phyloP scores from a whole-genome alignment of 768 basidiomycete genomes.

The Suillus fuscotomentosus region DNA sequence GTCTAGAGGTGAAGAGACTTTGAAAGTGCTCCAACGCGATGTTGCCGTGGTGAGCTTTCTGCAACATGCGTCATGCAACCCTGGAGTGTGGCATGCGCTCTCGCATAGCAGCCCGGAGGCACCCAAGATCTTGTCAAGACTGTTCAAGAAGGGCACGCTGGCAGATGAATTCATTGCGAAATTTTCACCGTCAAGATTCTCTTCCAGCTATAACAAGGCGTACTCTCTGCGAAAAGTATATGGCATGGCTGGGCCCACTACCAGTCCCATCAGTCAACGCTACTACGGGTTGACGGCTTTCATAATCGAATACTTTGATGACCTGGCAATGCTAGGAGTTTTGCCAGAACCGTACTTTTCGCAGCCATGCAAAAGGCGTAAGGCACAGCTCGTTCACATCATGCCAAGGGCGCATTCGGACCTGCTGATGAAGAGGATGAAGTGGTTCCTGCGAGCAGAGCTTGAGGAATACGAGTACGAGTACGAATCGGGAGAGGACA shows the following conservation, averaged over 20 bases:
- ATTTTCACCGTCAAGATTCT: constrained; percentile 6
- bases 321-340: neutral
- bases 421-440: neutral
- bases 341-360: neutral
- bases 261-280: neutral
- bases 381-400: neutral
- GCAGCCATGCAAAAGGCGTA: neutral
- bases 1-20: neutral
- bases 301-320: neutral
- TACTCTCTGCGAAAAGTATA: neutral
- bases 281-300: neutral
- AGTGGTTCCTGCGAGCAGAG: neutral
- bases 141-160: neutral
- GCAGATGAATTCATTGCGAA: constrained; percentile 17
- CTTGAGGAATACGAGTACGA: neutral
- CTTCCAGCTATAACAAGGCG: neutral
- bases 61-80: neutral
- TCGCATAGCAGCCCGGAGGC: neutral
- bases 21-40: neutral
- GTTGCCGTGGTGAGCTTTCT: neutral
- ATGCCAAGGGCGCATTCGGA: constrained; percentile 4
- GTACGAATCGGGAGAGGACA: neutral
- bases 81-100: neutral
- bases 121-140: neutral
- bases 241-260: neutral